Evolutionary conservation across 139 green algal species (phyloP).

Genomic region (Chloropicon primus): DNA sequence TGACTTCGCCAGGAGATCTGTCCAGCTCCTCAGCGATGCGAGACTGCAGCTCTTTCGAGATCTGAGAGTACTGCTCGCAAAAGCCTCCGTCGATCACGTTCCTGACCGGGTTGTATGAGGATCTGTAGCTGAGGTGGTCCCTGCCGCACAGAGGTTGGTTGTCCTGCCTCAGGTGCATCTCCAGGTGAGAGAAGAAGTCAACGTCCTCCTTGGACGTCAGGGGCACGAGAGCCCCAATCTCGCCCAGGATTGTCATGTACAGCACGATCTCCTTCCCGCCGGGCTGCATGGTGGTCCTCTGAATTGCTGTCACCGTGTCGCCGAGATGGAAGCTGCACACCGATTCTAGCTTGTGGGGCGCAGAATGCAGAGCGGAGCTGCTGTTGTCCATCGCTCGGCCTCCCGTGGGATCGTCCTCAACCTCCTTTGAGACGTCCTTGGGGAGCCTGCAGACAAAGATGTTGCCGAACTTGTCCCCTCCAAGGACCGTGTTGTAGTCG

Average conservation of each 20-base stretch:
- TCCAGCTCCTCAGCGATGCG: slow-evolving; percentile 81
- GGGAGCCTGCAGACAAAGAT: slow-evolving; percentile 72
- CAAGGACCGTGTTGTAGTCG: slow-evolving; percentile 91
- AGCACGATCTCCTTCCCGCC: slow-evolving; percentile 68
- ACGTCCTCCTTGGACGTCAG: slow-evolving; percentile 73
- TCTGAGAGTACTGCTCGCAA: slow-evolving; percentile 69
- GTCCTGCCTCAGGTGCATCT: slow-evolving; percentile 98
- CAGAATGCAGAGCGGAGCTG: slow-evolving; percentile 45
- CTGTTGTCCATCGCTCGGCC: slow-evolving; percentile 33
- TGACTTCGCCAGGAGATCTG: slow-evolving; percentile 73
- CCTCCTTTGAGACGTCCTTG: slow-evolving; percentile 57
- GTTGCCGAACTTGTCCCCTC: slow-evolving; percentile 94
- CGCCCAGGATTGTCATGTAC: slow-evolving; percentile 74
- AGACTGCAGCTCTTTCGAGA: slow-evolving; percentile 58
- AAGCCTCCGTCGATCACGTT: slow-evolving; percentile 91
- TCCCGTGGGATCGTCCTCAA: slow-evolving; percentile 94
- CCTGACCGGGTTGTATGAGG: slow-evolving; percentile 85
- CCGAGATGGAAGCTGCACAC: slow-evolving; percentile 69
- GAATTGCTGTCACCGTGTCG: slow-evolving; percentile 74
- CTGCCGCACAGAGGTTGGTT: slow-evolving; percentile 71
- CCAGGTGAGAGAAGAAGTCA: slow-evolving; percentile 95
- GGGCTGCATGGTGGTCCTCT: slow-evolving; percentile 50
- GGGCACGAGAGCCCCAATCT: slow-evolving; percentile 74
- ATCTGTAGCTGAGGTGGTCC: slow-evolving; percentile 49
- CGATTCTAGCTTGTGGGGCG: slow-evolving; percentile 66